Conservation (phyloP, 148 eudicot genomes). For the Chenopodium berlandieri region DNA sequence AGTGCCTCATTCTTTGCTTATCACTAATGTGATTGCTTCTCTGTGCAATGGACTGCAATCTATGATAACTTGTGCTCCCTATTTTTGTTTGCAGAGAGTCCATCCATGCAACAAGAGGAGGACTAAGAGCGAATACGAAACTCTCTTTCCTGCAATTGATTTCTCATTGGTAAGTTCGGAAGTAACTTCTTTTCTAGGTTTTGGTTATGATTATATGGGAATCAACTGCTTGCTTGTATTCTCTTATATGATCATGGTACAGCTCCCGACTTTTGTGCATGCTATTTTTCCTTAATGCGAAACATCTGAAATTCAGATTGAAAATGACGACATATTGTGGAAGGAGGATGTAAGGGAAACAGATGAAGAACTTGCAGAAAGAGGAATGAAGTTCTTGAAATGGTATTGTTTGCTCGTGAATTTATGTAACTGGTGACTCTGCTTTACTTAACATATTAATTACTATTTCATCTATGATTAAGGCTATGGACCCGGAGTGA, state of each 20-base stretch:
- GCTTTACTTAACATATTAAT: neutral
- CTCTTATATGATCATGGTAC: neutral
- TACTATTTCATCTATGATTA: neutral
- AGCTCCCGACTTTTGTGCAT: neutral
- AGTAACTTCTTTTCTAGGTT: neutral
- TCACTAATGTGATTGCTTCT: neutral
- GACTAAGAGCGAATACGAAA: slow-evolving; percentile 57
- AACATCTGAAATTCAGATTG: slow-evolving; percentile 47
- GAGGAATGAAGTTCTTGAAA: slow-evolving; percentile 79
- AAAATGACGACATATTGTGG: slow-evolving; percentile 75
- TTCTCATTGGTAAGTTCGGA: slow-evolving; percentile 70
- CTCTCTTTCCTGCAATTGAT: slow-evolving; percentile 87
- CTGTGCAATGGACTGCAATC: neutral
- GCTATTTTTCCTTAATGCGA: neutral
- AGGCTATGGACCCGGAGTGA: slow-evolving; percentile 87
- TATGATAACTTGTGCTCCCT: neutral
- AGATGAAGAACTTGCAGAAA: slow-evolving; percentile 56
- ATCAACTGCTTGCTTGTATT: neutral
- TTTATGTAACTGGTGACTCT: neutral
- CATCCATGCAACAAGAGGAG: slow-evolving; percentile 90
- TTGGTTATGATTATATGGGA: neutral
- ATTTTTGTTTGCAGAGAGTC: slow-evolving; percentile 60
- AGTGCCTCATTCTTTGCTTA: neutral
- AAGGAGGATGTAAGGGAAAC: slow-evolving; percentile 56
- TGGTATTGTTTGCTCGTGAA: slow-evolving; percentile 45